phyloP scores from a whole-genome alignment of 352 stramenopile species.

The Phytophthora ramorum region DNA sequence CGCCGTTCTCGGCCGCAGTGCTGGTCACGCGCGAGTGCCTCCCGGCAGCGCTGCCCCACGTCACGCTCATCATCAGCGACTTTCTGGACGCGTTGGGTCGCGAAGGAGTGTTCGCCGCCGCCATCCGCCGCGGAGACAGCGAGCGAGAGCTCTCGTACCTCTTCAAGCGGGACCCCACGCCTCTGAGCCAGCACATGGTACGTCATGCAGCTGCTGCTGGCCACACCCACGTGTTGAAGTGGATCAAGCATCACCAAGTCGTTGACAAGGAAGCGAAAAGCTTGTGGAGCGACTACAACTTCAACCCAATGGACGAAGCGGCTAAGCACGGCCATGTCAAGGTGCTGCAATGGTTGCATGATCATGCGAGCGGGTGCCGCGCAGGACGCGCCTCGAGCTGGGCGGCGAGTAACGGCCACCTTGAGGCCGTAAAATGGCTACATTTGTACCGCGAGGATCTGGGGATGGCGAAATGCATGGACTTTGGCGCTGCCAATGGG shows the following conservation, averaged over 20 bases:
- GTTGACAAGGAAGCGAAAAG: conserved; percentile 2
- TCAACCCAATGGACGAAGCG: conserved; percentile 35
- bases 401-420: conserved; percentile 25
- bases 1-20: conserved; percentile 13
- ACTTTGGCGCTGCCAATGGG: conserved; percentile 28
- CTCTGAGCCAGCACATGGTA: conserved; percentile 28
- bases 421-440: conserved; percentile 36
- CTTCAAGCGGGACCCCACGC: conserved; percentile 15
- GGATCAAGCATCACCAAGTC: conserved; percentile 16
- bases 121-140: conserved; percentile 20
- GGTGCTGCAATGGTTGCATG: conserved; percentile 31
- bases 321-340: conserved; percentile 26
- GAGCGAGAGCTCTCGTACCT: conserved; percentile 26
- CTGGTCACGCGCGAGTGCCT: conserved; percentile 31
- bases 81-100: conserved; percentile 24
- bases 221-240: conserved; percentile 31
- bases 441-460: conserved; percentile 23
- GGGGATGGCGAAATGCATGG: conserved; percentile 8
- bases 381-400: conserved; percentile 28
- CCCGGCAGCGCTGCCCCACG: conserved; percentile 20
- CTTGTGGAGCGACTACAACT: conserved; percentile 35
- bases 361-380: conserved; percentile 14
- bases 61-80: conserved; percentile 21
- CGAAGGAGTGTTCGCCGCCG: conserved; percentile 16
- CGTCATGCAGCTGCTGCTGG: conserved; percentile 17